These are phyloP conservation scores for Ascosphaera aggregata DNA, from an alignment of 2,329 filamentous ascomycete species.

Conservation along the genomic window DNA sequence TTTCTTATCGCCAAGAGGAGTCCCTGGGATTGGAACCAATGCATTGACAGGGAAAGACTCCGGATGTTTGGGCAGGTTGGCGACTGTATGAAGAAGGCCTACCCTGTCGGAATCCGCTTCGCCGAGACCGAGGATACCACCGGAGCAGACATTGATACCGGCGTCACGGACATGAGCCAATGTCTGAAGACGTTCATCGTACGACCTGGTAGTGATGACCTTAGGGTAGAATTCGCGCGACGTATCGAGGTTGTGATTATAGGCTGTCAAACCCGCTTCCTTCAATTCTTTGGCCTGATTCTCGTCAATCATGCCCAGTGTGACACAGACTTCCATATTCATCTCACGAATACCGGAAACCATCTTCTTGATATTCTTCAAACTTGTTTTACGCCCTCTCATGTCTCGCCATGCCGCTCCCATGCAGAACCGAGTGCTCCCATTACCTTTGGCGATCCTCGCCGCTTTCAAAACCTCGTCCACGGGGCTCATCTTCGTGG, in stretches of 20 bases:
- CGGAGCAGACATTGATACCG: conserved; percentile 74
- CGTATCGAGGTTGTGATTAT: conserved; percentile 89
- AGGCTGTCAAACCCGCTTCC: conserved; percentile 64
- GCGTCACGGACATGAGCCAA: conserved; percentile 61
- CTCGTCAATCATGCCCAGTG: conserved; percentile 73
- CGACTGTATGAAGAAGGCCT: conserved; percentile 60
- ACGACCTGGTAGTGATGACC: conserved; percentile 64
- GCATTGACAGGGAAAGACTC: conserved; percentile 86
- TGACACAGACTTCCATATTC: conserved; percentile 87
- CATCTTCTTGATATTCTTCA: conserved; percentile 74
- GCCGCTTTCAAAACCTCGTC: conserved; percentile 63
- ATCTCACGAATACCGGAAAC: conserved; percentile 55
- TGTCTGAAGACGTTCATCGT: conserved; percentile 68
- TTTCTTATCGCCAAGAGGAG: conserved; percentile 52
- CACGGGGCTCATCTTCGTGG: conserved; percentile 56
- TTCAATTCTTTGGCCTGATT: conserved; percentile 63
- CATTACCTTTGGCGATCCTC: conserved; percentile 53
- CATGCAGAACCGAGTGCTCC: conserved; percentile 86
- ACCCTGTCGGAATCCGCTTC: conserved; percentile 60
- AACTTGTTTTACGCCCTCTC: conserved; percentile 62
- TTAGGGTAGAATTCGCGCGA: conserved; percentile 71
- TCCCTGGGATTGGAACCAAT: conserved; percentile 75
- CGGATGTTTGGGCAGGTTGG: conserved; percentile 58
- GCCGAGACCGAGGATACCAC: conserved; percentile 67
- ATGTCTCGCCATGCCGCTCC: conserved; percentile 87